Base-by-base conservation (phyloP, 2,329 filamentous ascomycete species). In the Grosmannia clavigera region DNA sequence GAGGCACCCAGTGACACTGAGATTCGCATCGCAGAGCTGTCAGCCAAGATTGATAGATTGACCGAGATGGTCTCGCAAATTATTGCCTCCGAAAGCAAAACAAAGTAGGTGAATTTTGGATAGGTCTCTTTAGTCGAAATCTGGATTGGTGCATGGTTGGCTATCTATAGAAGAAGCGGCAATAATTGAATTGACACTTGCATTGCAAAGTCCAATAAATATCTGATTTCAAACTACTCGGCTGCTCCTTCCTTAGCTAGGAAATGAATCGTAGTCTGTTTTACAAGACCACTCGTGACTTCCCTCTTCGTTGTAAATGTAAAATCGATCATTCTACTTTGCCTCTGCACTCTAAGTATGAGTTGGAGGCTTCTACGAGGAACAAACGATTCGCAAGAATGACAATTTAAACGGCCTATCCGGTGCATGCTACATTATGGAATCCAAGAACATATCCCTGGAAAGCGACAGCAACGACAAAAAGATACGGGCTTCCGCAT, bases 11-110 rank as follows among this genome's bases (percentile, higher is more conserved):
- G 60, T 5, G 66, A 67, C n/a, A 61, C 64, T 6, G 65, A 67
- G 16, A 73, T 76, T 31, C 78, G 79, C 62, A 76, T 85, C 59
- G 69, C 72, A 4, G 81, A 84, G 64, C 69, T 85, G 65, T 75
- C 43, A 12, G 43, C 43, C 55, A 84, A 84, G 73, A 82, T 86
- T 65, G 81, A 84, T 64, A 77, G 77, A 60, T 71, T 85, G 63
- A 82, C 81, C 0, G 73, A 76, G 25, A 67, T 80, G 55, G 72
- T 85, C 2, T 70, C 83, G 67, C 81, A 82, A 65, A 35, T 62
- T 60, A 58, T 64, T 43, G 38, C 35, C 2, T 51, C 53, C 1
- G 46, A 60, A 46, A 50, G 3, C 14, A 38, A 10, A 25, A 16
- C 29, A 3, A 11, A 53, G 10, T 53, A 52, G 19, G 33, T 2